Evolutionary conservation across 129 eudicot species (phyloP), one percentile per base, ranked within the genome.

Genomic region (Sambucus nigra): DNA sequence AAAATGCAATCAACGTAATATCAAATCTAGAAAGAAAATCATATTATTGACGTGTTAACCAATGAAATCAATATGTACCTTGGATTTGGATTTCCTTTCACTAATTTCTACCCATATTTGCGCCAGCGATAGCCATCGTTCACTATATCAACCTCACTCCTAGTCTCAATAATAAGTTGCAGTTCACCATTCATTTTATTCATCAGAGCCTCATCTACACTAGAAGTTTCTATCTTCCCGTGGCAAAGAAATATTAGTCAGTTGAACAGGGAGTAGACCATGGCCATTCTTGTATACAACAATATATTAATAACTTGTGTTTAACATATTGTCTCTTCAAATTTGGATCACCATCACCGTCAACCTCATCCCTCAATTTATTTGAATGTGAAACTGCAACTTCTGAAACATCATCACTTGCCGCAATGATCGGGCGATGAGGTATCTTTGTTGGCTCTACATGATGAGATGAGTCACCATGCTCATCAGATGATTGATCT

Each of bases 121-220:
- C 96, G 94, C 96, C 96, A 88, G 23, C 96, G 79, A 59, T 72
- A 83, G 58, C 96, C 96, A 59, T 88, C 96, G 63, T 80, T 88
- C 61, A 88, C 82, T 39, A 88, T 57, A 73, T 88, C 96, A 70
- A 88, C 91, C 45, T 47, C 91, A 53, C 96, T 88, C 44, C 73
- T 65, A 44, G 87, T 88, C 62, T 88, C 82, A 56, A 88, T 84
- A 58, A 88, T 91, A 56, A 74, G 60, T 19, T 91, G 78, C 2
- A 73, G 69, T 29, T 78, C 91, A 69, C 56, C 57, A 70, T 53
- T 69, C 6, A 78, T 63, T 62, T 63, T 88, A 7, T 68, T 74
- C 55, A 78, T 47, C 39, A 73, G 22, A 42, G 60, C 53, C 55
- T 75, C 87, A 26, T 51, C 65, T 5, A 25, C 33, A 58, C 57